Conservation (phyloP, 1,284 basidiomycete genomes). For the Ganoderma sinense region DNA sequence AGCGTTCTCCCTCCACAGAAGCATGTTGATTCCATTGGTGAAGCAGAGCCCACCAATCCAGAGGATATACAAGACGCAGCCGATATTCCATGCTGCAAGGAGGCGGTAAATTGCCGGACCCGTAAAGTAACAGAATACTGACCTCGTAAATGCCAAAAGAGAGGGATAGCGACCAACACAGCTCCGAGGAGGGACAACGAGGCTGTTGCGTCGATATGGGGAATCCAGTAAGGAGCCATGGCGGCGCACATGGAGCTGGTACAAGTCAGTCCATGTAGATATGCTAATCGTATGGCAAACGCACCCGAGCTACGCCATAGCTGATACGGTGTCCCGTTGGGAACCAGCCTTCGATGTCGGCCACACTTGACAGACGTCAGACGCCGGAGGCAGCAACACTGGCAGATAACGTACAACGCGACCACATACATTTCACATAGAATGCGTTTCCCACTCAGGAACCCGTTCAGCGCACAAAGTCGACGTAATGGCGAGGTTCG, state of each 20-base stretch:
- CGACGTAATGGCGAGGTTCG: no score
- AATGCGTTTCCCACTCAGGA: no score
- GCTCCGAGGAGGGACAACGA: constrained; percentile 27
- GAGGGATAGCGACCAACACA: constrained; percentile 46
- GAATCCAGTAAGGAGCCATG: background rate
- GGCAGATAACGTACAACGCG: no score
- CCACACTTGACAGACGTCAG: no score
- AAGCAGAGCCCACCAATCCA: constrained; percentile 68
- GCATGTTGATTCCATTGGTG: constrained; percentile 66
- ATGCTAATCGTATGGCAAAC: background rate
- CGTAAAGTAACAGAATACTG: constrained; percentile 13
- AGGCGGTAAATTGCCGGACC: background rate
- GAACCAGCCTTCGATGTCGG: no score
- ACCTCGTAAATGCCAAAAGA: constrained; percentile 68
- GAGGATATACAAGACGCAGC: constrained; percentile 68
- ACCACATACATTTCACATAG: no score
- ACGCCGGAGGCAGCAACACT: no score
- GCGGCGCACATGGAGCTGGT: background rate
- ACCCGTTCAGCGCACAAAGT: no score
- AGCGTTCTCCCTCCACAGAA: constrained; percentile 70
- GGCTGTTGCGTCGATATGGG: constrained; percentile 16
- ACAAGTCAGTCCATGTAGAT: background rate
- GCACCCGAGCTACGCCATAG: no score
- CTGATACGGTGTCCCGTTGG: no score
- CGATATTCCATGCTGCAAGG: constrained; percentile 51